Conservation (phyloP, 306 rosid genomes). For the Inga oerstediana region DNA sequence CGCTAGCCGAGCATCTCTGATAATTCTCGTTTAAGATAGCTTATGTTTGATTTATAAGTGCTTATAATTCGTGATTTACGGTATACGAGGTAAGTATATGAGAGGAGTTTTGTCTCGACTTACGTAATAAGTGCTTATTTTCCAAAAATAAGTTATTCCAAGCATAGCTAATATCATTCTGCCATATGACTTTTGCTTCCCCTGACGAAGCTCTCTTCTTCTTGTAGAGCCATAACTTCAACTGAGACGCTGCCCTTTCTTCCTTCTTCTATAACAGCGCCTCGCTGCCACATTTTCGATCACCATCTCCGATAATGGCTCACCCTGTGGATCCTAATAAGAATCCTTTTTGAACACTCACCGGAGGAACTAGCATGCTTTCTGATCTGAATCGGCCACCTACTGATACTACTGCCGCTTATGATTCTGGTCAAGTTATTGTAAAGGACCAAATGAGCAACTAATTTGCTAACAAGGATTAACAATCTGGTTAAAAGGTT, state of each 20-base stretch:
- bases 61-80: no score
- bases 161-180: conserved; percentile 44
- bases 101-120: no score
- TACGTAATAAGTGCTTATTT: no score
- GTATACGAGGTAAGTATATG: no score
- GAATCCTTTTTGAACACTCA: conserved; percentile 52
- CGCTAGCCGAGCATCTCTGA: conserved; percentile 30
- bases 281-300: conserved; percentile 29
- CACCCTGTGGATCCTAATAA: conserved; percentile 30
- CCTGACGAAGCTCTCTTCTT: conserved; percentile 77
- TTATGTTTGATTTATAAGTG: no score
- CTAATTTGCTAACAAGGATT: not conserved
- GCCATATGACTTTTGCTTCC: conserved; percentile 80
- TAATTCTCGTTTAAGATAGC: not conserved
- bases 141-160: no score
- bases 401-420: conserved; percentile 20
- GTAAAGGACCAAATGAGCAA: not conserved
- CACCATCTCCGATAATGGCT: conserved; percentile 43
- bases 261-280: conserved; percentile 59
- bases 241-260: conserved; percentile 89
- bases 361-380: conserved; percentile 57
- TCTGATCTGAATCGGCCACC: conserved; percentile 67
- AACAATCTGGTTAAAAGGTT: not conserved
- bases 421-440: conserved; percentile 45
- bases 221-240: conserved; percentile 83